Conservation (phyloP, 2,329 filamentous ascomycete genomes). For the Ophiostoma pallidulum region DNA sequence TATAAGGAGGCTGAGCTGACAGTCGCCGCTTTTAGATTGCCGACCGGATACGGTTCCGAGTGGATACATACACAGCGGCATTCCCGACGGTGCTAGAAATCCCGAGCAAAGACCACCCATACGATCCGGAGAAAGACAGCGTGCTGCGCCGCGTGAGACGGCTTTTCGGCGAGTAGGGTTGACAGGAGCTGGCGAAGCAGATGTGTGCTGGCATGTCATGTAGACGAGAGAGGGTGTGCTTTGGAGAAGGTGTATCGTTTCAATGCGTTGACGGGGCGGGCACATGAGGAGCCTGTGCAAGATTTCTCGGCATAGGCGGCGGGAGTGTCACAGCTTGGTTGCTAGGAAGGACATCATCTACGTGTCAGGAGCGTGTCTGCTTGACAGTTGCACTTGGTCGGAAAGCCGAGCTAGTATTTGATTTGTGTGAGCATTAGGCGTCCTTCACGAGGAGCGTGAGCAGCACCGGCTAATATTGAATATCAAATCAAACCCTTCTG, state of each 20-base stretch:
- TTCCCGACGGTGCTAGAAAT: constrained; percentile 97
- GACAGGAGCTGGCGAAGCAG: background rate
- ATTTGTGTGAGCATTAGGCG: no score
- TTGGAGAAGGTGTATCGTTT: no score
- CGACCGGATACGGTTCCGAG: constrained; percentile 80
- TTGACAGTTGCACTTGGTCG: background rate
- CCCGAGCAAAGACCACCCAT: constrained; percentile 96
- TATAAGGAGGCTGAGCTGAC: background rate
- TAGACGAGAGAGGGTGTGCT: no score
- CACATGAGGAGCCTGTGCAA: no score
- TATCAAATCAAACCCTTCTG: background rate
- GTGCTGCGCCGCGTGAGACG: constrained; percentile 76
- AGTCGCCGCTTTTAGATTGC: constrained; percentile 55
- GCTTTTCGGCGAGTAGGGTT: constrained; percentile 56
- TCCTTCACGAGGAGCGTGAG: no score
- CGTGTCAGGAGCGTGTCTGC: no score
- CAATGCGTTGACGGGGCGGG: no score
- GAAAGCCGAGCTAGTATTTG: no score
- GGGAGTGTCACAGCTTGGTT: no score
- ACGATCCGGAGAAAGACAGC: constrained; percentile 98
- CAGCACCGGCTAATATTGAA: no score
- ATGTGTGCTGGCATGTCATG: no score
- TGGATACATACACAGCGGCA: constrained; percentile 86
- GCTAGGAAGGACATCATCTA: background rate
- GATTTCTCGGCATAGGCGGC: no score